Evolutionary conservation across 2,329 filamentous ascomycete species (phyloP), one percentile per base, ranked within the genome.

Genomic region (Nigrospora oryzae): DNA sequence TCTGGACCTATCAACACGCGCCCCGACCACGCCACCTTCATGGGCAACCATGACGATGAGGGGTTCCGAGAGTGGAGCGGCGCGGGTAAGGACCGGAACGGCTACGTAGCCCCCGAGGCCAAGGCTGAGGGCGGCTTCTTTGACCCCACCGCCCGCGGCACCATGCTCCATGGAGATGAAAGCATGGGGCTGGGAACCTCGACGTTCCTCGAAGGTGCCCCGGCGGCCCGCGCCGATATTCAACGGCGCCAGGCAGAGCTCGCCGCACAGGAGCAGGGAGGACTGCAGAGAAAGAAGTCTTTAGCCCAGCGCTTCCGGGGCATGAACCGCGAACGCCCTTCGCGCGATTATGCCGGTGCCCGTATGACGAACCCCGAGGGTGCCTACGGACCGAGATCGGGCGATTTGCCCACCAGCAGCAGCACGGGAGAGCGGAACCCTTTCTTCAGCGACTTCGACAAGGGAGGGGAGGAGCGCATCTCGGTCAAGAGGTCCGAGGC

Each of bases 161-260:
- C 87, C 46, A 77, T 84, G 39, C 76, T 97, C 13, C 89, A 97
- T 54, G 91, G 91, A 15, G 81, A 90, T 45, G 83, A 94, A 65
- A 84, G 81, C 4, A 70, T 87, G 49, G 93, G 93, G 11, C 69
- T 98, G 8, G 93, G 93, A 43, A 95, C 90, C 2, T 95, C 89
- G 32, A 98, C 93, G 2, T 97, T 97, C 72, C 68, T 98, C 17
- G 93, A 98, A 57, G 93, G 93, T 33, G 86, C 93, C 1, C 91
- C 93, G 13, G 93, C 90, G 28, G 86, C 90, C 28, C 81, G 82
- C 54, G 78, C 82, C 8, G 87, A 85, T 15, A 87, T 95, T 44
- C 79, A 87, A 61, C 81, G 84, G 49, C 81, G 81, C 41, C 79
- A 91, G 56, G 23, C 23, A 28, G 84, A 77, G 31, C 89, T 83